Percentiles rank a stretch among this genome's conserved stretches.
Evolutionary conservation across 495 filamentous ascomycete species (phyloP).

Genomic region (Xylona heveae): DNA sequence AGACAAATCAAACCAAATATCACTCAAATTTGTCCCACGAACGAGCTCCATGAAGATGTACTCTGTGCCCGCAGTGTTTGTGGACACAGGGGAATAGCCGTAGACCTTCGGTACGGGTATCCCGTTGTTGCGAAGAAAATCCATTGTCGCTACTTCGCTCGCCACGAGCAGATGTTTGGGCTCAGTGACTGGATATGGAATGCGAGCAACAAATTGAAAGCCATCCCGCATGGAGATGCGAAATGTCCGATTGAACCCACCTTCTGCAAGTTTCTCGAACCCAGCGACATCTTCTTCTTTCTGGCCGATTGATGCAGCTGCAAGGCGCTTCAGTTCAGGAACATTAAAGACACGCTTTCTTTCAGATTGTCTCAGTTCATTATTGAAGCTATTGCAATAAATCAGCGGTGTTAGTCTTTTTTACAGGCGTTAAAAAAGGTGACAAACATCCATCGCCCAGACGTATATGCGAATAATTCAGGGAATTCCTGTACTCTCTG

Average conservation of each 20-base stretch:
- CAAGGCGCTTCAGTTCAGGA: slow-evolving; percentile 10
- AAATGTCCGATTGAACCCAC: slow-evolving; percentile 19
- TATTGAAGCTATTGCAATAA: neutral
- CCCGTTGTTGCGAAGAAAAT: slow-evolving; percentile 15
- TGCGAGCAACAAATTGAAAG: slow-evolving; percentile 16
- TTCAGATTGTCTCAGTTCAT: neutral
- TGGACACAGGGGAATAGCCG: slow-evolving; percentile 5
- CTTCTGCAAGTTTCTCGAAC: slow-evolving; percentile 15
- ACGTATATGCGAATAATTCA: neutral
- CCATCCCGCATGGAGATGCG: slow-evolving; percentile 12
- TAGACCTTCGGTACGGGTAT: slow-evolving; percentile 11
- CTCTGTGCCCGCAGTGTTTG: slow-evolving; percentile 7
- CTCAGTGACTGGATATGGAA: slow-evolving; percentile 17
- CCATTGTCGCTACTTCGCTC: slow-evolving; percentile 25
- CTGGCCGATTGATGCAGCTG: slow-evolving; percentile 8
- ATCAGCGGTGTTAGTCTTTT: neutral
- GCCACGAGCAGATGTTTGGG: slow-evolving; percentile 19
- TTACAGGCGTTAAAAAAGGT: neutral
- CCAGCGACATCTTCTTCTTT: slow-evolving; percentile 5
- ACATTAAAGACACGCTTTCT: slow-evolving; percentile 10
- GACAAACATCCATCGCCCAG: neutral
- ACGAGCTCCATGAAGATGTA: slow-evolving; percentile 10
- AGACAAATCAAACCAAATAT: slow-evolving; percentile 15
- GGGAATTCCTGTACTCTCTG: no score
- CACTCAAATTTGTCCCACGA: slow-evolving; percentile 5